Percentiles rank a stretch among this genome's conserved stretches.
Conservation (phyloP, 768 basidiomycete genomes). For the Calocybe indica region DNA sequence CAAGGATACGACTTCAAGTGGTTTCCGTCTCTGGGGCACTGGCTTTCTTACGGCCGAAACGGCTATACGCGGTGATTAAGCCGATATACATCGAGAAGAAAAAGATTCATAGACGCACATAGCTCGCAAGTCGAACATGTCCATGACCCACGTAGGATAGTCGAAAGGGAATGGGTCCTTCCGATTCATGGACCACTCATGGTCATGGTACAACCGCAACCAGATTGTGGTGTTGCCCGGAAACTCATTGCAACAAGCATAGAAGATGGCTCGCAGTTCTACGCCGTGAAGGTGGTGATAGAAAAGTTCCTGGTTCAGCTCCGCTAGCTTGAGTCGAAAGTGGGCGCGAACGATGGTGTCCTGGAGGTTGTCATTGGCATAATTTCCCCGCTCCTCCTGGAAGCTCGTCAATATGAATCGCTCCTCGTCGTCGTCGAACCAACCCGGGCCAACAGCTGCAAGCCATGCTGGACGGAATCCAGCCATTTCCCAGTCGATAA, state of each 20-base stretch:
- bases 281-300: not conserved
- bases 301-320: no score
- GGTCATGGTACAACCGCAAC: constrained; percentile 1
- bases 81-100: no score
- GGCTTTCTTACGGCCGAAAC: no score
- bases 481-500: constrained; percentile 15
- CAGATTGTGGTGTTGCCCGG: constrained; percentile 3
- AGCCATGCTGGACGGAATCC: constrained; percentile 11
- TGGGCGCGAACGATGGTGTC: not conserved
- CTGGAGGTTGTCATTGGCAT: not conserved
- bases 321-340: no score
- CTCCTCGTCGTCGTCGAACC: constrained; percentile 1
- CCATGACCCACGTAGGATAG: not conserved
- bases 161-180: not conserved
- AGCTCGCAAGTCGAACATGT: constrained; percentile 3
- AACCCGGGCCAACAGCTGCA: constrained; percentile 1
- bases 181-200: not conserved
- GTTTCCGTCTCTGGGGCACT: no score
- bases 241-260: not conserved
- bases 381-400: not conserved
- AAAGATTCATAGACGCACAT: not conserved
- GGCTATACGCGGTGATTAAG: no score
- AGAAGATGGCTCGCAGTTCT: constrained; percentile 3
- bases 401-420: constrained; percentile 2
- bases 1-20: no score